Conservation (phyloP, 2,329 filamentous ascomycete genomes). For the Aspergillus quadrilineatus region DNA sequence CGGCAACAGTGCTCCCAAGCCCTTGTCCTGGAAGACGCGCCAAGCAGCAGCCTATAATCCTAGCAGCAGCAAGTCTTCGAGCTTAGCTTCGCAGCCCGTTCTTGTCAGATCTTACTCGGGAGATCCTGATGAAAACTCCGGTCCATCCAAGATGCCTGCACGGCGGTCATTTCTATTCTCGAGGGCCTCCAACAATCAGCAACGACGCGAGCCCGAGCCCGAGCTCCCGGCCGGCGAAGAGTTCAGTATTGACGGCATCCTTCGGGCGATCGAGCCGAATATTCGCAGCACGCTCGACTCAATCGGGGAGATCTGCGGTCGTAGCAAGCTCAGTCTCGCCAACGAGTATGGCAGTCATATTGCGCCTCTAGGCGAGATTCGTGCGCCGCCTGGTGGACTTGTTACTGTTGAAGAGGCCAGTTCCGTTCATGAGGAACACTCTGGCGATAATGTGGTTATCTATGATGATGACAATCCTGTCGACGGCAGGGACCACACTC, state of each 20-base stretch:
- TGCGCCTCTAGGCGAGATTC: slow-evolving; percentile 60
- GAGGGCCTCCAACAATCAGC: slow-evolving; percentile 22
- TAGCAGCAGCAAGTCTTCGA: slow-evolving; percentile 25
- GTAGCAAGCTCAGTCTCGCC: slow-evolving; percentile 60
- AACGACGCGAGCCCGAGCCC: slow-evolving; percentile 27
- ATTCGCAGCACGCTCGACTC: slow-evolving; percentile 59
- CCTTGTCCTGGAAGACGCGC: slow-evolving; percentile 27
- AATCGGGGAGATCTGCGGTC: slow-evolving; percentile 63
- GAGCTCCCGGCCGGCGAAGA: slow-evolving; percentile 50
- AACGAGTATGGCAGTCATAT: slow-evolving; percentile 64
- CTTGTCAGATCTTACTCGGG: slow-evolving; percentile 45
- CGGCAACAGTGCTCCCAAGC: slow-evolving; percentile 27
- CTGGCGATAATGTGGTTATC: slow-evolving; percentile 38
- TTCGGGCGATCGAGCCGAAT: slow-evolving; percentile 58
- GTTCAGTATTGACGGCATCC: slow-evolving; percentile 57
- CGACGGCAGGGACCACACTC: slow-evolving; percentile 36
- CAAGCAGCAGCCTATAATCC: slow-evolving; percentile 23
- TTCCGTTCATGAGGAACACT: slow-evolving; percentile 37
- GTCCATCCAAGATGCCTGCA: slow-evolving; percentile 32
- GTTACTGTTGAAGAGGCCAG: slow-evolving; percentile 46
- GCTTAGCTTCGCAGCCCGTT: slow-evolving; percentile 43
- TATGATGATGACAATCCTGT: slow-evolving; percentile 40
- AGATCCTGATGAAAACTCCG: slow-evolving; percentile 32
- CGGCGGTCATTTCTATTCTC: slow-evolving; percentile 33
- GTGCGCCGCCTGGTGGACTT: slow-evolving; percentile 36